A percentile compares a stretch with the other conserved stretches of the same genome.
Evolutionary conservation across 345 rosid species (phyloP).

Genomic region (Moricandia arvensis): DNA sequence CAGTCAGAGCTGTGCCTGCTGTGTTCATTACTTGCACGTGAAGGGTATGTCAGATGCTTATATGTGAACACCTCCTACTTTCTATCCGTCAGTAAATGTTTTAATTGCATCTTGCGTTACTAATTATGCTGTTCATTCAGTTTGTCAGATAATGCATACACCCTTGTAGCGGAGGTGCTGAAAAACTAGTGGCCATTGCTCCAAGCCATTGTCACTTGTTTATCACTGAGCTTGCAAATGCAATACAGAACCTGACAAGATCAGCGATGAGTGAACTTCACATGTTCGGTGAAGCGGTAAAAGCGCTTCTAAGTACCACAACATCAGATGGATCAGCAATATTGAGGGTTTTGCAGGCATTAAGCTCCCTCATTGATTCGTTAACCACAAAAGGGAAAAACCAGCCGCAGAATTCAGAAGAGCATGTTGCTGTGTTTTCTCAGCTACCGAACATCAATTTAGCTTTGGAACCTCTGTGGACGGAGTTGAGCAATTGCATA

Average conservation of each 20-base stretch:
- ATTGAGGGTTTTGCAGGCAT: constrained; percentile 83
- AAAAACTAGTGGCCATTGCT: constrained; percentile 79
- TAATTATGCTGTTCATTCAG: constrained; percentile 41
- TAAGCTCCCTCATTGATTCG: constrained; percentile 71
- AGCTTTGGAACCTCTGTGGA: constrained; percentile 90
- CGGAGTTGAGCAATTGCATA: constrained; percentile 82
- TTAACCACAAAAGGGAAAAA: constrained; percentile 60
- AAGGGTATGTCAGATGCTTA: no score
- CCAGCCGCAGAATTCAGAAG: constrained; percentile 41
- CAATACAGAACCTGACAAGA: constrained; percentile 64
- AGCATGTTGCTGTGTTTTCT: constrained; percentile 59
- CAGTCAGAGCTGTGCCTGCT: constrained; percentile 76
- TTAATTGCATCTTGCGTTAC: neutral
- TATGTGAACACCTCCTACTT: no score
- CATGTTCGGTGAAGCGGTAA: constrained; percentile 76
- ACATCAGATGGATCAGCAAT: constrained; percentile 91
- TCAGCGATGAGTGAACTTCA: constrained; percentile 79
- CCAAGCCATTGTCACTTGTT: constrained; percentile 81
- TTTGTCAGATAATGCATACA: constrained; percentile 88
- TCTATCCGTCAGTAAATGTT: neutral
- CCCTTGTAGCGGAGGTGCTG: constrained; percentile 88
- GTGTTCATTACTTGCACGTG: no score
- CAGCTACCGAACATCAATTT: constrained; percentile 62
- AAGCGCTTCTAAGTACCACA: constrained; percentile 70
- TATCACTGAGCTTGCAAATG: constrained; percentile 75